These are phyloP conservation scores for Neoarthrinium moseri DNA, from an alignment of 2,329 filamentous ascomycete genomes.

Conservation along the genomic window DNA sequence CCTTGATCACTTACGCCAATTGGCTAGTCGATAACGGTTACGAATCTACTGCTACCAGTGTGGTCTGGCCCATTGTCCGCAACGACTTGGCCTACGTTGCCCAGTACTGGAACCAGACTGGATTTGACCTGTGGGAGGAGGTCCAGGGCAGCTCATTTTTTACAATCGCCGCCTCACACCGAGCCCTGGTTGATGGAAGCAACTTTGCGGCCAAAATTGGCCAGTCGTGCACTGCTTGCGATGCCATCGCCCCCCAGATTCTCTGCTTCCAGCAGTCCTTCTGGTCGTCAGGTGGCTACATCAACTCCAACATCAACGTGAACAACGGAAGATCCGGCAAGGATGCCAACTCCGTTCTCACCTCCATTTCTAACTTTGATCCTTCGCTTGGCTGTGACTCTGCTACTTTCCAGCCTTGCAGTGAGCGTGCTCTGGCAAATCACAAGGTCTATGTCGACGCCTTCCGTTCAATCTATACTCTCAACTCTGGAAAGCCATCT, in stretches of 20 bases:
- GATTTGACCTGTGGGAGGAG: constrained; percentile 84
- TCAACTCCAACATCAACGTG: constrained; percentile 67
- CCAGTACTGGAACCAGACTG: constrained; percentile 66
- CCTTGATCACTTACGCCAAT: constrained; percentile 70
- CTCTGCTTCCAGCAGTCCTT: constrained; percentile 74
- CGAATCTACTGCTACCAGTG: constrained; percentile 49
- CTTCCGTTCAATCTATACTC: constrained; percentile 67
- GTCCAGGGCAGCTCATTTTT: constrained; percentile 77
- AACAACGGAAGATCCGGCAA: constrained; percentile 64
- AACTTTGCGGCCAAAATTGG: constrained; percentile 64
- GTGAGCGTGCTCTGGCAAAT: constrained; percentile 66
- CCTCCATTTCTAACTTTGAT: constrained; percentile 69
- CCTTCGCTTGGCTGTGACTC: constrained; percentile 64
- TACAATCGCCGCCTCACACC: constrained; percentile 68
- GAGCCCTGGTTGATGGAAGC: constrained; percentile 66
- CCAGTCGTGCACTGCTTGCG: constrained; percentile 58
- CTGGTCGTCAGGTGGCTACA: constrained; percentile 63
- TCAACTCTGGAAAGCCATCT: constrained; percentile 65
- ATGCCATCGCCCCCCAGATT: constrained; percentile 65
- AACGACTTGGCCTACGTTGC: constrained; percentile 77
- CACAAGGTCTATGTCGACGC: constrained; percentile 75
- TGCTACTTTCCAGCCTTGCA: constrained; percentile 77
- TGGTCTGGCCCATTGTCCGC: constrained; percentile 70
- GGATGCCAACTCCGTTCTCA: constrained; percentile 70
- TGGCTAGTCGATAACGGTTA: constrained; percentile 70